Conservation (phyloP, 345 rosid species). For the Eutrema yunnanense region DNA sequence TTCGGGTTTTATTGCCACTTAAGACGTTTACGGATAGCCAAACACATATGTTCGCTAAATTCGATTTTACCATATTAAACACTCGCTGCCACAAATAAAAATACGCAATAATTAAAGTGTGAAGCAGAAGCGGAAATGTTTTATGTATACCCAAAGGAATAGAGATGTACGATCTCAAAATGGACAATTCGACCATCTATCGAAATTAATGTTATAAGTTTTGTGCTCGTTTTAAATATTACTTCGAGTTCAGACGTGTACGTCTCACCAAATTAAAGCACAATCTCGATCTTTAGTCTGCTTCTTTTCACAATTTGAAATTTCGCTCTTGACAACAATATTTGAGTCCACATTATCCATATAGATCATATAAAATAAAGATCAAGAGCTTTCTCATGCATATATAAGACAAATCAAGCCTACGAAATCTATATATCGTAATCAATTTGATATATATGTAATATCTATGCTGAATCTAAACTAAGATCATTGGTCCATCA, state of each 20-base stretch:
- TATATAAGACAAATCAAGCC: background rate
- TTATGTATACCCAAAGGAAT: conserved; percentile 15
- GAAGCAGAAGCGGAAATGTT: conserved; percentile 2
- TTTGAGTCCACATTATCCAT: background rate
- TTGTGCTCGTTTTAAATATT: conserved; percentile 9
- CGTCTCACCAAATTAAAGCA: conserved; percentile 2
- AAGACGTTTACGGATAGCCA: no score
- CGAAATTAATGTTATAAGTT: background rate
- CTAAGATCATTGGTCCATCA: background rate
- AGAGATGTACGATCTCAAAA: conserved; percentile 20
- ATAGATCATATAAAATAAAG: background rate
- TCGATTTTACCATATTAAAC: background rate
- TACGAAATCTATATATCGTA: background rate
- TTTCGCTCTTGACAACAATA: background rate
- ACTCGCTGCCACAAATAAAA: background rate
- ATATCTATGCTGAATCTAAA: background rate
- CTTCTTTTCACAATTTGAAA: background rate
- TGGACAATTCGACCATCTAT: conserved; percentile 5
- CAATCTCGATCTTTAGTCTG: background rate
- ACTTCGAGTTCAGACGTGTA: conserved; percentile 5
- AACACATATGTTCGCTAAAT: background rate
- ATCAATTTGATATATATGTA: background rate
- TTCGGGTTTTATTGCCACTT: no score
- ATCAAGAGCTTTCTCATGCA: background rate
- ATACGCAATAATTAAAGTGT: background rate